phyloP scores from a whole-genome alignment of 2,329 filamentous ascomycete genomes.

The Ambrosiella beaveri region DNA sequence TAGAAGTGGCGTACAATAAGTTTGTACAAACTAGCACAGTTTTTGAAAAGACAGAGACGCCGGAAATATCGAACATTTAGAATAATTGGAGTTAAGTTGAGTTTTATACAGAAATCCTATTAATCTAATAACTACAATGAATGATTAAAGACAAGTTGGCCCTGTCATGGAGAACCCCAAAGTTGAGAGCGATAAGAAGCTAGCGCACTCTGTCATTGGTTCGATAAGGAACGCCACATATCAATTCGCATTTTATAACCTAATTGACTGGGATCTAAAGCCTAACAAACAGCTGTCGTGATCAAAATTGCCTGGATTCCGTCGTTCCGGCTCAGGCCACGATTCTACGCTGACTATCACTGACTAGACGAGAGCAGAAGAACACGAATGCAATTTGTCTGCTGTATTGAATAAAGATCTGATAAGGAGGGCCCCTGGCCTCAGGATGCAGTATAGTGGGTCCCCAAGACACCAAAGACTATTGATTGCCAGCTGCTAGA shows the following conservation, averaged over 20 bases:
- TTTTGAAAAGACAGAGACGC: too few relatives aligned
- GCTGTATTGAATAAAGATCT: not conserved
- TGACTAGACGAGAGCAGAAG: not conserved
- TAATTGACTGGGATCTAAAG: not conserved
- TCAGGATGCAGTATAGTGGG: too few relatives aligned
- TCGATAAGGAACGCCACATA: slow-evolving; percentile 2
- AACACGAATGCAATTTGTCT: slow-evolving; percentile 2
- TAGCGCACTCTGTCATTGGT: slow-evolving; percentile 1
- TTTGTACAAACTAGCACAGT: not conserved
- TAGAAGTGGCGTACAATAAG: not conserved
- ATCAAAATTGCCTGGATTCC: too few relatives aligned
- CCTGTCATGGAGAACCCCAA: slow-evolving; percentile 2
- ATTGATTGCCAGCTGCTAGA: not conserved
- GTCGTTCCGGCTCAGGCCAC: too few relatives aligned
- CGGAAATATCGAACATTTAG: too few relatives aligned
- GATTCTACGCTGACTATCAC: too few relatives aligned
- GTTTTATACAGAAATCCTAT: not conserved
- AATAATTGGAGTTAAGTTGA: not conserved
- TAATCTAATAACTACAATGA: not conserved
- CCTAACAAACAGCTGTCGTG: not conserved
- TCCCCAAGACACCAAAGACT: not conserved
- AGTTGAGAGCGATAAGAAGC: slow-evolving; percentile 1
- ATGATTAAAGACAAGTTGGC: not conserved
- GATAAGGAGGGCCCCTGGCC: not conserved
- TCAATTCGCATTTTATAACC: not conserved